Base-by-base conservation (phyloP, 768 basidiomycete genomes). In the Tulasnella sp. region DNA sequence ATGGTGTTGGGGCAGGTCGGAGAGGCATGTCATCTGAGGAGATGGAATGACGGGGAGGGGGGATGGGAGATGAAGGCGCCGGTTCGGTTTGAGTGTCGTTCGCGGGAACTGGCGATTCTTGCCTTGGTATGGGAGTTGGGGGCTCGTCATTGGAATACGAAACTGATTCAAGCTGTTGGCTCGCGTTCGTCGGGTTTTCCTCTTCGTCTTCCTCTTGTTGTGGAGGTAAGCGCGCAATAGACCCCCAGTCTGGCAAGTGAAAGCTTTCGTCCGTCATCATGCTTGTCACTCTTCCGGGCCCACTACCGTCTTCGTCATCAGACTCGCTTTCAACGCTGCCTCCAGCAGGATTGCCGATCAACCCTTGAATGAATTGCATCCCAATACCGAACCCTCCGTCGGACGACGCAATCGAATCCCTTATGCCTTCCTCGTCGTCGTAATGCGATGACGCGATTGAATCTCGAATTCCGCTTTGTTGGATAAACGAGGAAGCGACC, bases 301-400 rank as follows among this genome's bases (percentile, higher is more conserved):
- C 11, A 72, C 9, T 39, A 40, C 42, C 71, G 6, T 29, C 71
- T 26, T 72, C 61, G 35, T 32, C 39, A 23, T 40, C 37, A 0
- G 23, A 13, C 2, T 35, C 37, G 23, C 71, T 40, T 72, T 72
- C 71, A 18, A n/a, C 44, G 46, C 74, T 37, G 42, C 61, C 15
- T 67, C 15, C 71, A 10, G 39, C 37, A 69, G 61, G 23, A 20
- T 77, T 35, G 29, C 46, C 75, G 23, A 77, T 70, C 70, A 79
- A 39, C 20, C 79, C 79, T 77, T 79, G 79, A 23, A 79, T 55
- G 23, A 79, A 73, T 15, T 70, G 70, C 69, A 79, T 70, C 29
- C 79, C 79, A 29, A 79, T 79, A 15, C 79, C 79, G 51, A 79
- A 79, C 18, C 71, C 79, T n/a, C 79, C 79, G 61, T 79, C 79